Percentiles rank a stretch among this genome's conserved stretches.
Conservation (phyloP, 2,329 filamentous ascomycete species). For the Aspergillus pseudoterreus region DNA sequence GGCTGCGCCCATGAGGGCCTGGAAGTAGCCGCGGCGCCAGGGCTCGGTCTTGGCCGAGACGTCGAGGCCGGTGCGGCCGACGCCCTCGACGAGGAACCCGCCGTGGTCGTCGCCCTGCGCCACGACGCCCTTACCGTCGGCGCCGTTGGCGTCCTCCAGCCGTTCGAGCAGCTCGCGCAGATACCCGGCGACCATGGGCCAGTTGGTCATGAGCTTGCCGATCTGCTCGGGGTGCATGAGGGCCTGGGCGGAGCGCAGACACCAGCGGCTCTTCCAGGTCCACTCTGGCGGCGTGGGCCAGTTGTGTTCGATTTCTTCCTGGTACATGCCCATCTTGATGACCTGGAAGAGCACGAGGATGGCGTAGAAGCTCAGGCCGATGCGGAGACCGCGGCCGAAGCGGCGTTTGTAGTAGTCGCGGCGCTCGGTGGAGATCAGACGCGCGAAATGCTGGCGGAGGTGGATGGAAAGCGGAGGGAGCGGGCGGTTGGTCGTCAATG, state of each 20-base stretch:
- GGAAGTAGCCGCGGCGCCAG: slow-evolving; percentile 83
- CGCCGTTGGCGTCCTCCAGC: slow-evolving; percentile 62
- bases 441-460: slow-evolving; percentile 54
- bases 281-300: slow-evolving; percentile 83
- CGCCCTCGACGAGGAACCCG: slow-evolving; percentile 51
- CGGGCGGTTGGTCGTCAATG: slow-evolving; percentile 45
- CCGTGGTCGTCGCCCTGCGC: slow-evolving; percentile 48
- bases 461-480: slow-evolving; percentile 53
- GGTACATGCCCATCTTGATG: slow-evolving; percentile 63
- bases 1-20: slow-evolving; percentile 73
- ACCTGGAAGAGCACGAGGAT: slow-evolving; percentile 58
- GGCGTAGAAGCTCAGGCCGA: slow-evolving; percentile 69
- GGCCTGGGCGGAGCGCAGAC: slow-evolving; percentile 61
- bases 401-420: slow-evolving; percentile 45
- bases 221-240: slow-evolving; percentile 56
- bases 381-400: slow-evolving; percentile 62
- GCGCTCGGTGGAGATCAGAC: slow-evolving; percentile 76
- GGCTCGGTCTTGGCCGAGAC: slow-evolving; percentile 71
- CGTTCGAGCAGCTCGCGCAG: slow-evolving; percentile 59
- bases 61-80: slow-evolving; percentile 61
- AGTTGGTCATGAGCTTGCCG: slow-evolving; percentile 58
- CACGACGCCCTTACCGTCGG: slow-evolving; percentile 63
- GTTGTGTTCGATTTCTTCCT: slow-evolving; percentile 70
- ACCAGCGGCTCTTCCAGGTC: slow-evolving; percentile 66
- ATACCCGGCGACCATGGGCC: slow-evolving; percentile 62